These are phyloP conservation scores for Hericium rajendrae DNA, from an alignment of 768 basidiomycete genomes.

Conservation along the genomic window DNA sequence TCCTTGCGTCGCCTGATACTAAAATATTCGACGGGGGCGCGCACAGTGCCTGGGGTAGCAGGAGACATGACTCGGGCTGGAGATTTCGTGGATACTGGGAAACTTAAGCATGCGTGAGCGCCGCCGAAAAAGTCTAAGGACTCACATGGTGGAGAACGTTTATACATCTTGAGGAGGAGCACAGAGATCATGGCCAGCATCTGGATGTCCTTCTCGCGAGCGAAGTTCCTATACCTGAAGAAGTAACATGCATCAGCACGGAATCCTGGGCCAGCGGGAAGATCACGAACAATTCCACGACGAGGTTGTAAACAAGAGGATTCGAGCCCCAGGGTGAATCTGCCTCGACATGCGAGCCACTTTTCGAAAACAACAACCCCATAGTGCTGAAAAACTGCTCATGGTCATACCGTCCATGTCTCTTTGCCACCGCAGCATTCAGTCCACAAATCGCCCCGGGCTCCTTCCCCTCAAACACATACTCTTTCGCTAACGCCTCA, in stretches of 20 bases:
- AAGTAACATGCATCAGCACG: neutral
- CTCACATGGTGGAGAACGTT: slow-evolving; percentile 11
- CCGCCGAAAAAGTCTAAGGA: neutral
- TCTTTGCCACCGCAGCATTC: slow-evolving; percentile 11
- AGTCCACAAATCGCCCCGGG: slow-evolving; percentile 6
- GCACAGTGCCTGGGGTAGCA: slow-evolving; percentile 8
- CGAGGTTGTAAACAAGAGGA: slow-evolving; percentile 6
- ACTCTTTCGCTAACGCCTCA: slow-evolving; percentile 10
- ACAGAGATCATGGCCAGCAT: slow-evolving; percentile 73
- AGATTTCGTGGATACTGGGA: neutral
- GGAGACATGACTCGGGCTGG: neutral
- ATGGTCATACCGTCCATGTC: slow-evolving; percentile 6
- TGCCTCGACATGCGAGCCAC: neutral
- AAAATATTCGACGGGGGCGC: slow-evolving; percentile 47
- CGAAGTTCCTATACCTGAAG: slow-evolving; percentile 34
- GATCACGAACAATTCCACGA: slow-evolving; percentile 19
- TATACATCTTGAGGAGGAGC: slow-evolving; percentile 46
- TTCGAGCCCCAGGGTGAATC: slow-evolving; percentile 5
- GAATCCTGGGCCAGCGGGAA: no score
- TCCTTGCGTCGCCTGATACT: slow-evolving; percentile 31
- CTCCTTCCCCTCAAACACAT: slow-evolving; percentile 8
- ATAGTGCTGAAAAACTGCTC: slow-evolving; percentile 12
- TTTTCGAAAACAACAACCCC: slow-evolving; percentile 4
- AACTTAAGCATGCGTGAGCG: neutral
- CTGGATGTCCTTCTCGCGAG: slow-evolving; percentile 55